Conservation (phyloP, 1,284 basidiomycete species). For the Coniophora puteana region DNA sequence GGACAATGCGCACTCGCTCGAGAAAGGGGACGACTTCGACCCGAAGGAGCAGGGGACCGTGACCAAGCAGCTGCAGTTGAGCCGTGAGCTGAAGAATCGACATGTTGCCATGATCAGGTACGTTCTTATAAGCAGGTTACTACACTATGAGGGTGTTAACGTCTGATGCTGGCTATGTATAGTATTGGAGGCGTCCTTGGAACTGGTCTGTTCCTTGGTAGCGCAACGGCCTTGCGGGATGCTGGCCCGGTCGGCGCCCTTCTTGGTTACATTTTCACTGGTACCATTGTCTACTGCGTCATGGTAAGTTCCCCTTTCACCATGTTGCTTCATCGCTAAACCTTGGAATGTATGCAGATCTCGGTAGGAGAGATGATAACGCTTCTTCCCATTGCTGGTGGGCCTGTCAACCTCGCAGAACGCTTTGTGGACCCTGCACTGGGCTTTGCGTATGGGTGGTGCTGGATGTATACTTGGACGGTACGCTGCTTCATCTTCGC, state of each 20-base stretch:
- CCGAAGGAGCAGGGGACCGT: too few species aligned
- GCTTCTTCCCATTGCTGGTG: constrained; percentile 44
- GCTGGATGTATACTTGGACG: constrained; percentile 62
- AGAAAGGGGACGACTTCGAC: too few species aligned
- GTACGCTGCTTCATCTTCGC: too few species aligned
- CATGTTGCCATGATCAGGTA: constrained; percentile 2
- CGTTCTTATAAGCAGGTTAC: too few species aligned
- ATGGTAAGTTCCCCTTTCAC: constrained; percentile 16
- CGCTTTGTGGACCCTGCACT: constrained; percentile 70
- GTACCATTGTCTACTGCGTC: constrained; percentile 26
- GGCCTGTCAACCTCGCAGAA: constrained; percentile 65
- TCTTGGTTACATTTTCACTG: constrained; percentile 29
- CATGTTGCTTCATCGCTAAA: not conserved
- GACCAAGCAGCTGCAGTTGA: too few species aligned
- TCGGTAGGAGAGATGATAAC: constrained; percentile 32
- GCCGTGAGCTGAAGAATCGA: constrained; percentile 1
- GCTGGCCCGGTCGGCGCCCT: constrained; percentile 30
- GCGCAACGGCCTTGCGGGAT: constrained; percentile 22
- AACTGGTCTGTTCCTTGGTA: constrained; percentile 43
- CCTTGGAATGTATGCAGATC: constrained; percentile 12
- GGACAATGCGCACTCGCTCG: too few species aligned
- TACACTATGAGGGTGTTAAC: too few species aligned
- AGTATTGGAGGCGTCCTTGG: constrained; percentile 45
- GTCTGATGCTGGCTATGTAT: too few species aligned
- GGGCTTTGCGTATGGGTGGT: constrained; percentile 68